A percentile compares a stretch with the other conserved stretches of the same genome.
These are phyloP conservation scores for Ganoderma lucidum DNA, from an alignment of 1,284 basidiomycete species.

Conservation along the genomic window DNA sequence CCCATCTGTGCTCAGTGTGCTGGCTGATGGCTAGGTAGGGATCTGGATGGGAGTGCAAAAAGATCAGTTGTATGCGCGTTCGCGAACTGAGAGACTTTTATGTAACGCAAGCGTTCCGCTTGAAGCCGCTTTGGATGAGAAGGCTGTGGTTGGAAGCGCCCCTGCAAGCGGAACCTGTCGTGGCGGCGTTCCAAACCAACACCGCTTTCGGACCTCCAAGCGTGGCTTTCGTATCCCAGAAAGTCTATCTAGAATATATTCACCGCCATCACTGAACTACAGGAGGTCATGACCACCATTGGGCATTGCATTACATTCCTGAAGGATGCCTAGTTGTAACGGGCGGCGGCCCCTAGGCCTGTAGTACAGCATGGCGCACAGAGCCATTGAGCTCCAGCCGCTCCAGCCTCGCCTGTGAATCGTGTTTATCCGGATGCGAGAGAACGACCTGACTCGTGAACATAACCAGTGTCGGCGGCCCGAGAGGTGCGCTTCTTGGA, in stretches of 20 bases:
- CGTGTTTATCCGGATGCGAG: not conserved
- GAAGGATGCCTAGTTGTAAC: not conserved
- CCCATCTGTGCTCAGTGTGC: conserved; percentile 24
- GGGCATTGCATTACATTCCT: not conserved
- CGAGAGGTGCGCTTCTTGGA: not conserved
- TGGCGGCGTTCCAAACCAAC: conserved; percentile 1
- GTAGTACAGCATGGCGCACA: not conserved
- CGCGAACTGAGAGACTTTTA: not conserved
- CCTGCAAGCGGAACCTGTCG: not conserved
- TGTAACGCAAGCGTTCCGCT: conserved; percentile 1
- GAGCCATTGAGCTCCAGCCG: not conserved
- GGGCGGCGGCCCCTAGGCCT: not conserved
- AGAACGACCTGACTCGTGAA: conserved; percentile 1
- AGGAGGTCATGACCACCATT: not conserved
- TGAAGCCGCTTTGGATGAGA: not conserved
- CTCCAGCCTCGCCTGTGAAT: not conserved
- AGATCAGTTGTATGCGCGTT: not conserved
- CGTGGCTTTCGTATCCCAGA: not conserved
- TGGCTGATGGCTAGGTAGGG: not conserved
- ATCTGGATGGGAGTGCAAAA: not conserved
- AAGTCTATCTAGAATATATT: conserved; percentile 2
- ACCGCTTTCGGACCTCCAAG: not conserved
- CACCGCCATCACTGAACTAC: not conserved
- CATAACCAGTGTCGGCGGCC: conserved; percentile 4
- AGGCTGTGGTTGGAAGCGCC: not conserved